phyloP scores from a whole-genome alignment of 1,284 basidiomycete species.

The Ganoderma boninense region DNA sequence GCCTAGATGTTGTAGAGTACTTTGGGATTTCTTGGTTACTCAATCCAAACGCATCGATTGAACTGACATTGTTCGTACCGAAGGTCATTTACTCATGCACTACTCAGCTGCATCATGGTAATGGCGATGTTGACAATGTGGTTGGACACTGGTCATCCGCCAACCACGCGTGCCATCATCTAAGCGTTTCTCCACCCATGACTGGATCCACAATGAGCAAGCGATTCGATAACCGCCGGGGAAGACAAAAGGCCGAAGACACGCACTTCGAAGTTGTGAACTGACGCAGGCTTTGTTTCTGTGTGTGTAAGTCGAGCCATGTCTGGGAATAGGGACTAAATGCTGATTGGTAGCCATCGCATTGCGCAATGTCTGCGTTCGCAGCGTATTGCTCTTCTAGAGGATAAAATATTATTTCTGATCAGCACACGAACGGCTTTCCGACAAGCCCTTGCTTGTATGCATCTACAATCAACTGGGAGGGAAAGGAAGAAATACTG shows the following conservation, averaged over 20 bases:
- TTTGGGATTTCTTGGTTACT: neutral
- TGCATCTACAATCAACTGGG: slow-evolving; percentile 14
- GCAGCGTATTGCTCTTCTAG: neutral
- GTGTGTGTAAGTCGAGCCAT: no score
- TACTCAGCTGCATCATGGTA: neutral
- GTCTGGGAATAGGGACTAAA: no score
- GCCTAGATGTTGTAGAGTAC: neutral
- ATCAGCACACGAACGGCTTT: slow-evolving; percentile 12
- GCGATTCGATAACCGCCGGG: neutral
- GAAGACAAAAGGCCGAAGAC: neutral
- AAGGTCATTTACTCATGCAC: no score
- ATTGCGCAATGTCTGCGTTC: neutral
- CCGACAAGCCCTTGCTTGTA: slow-evolving; percentile 12
- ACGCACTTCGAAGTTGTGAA: slow-evolving; percentile 28
- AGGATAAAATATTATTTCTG: neutral
- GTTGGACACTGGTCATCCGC: slow-evolving; percentile 32
- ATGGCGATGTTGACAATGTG: slow-evolving; percentile 29
- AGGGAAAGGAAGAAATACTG: neutral
- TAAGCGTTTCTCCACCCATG: slow-evolving; percentile 32
- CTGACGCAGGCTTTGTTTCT: neutral
- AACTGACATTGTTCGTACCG: no score
- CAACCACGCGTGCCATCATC: slow-evolving; percentile 29
- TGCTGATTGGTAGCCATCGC: no score
- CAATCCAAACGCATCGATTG: neutral
- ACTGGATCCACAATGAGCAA: slow-evolving; percentile 10